Base-by-base conservation (phyloP, 2,329 filamentous ascomycete species). In the Fusarium liriodendri region DNA sequence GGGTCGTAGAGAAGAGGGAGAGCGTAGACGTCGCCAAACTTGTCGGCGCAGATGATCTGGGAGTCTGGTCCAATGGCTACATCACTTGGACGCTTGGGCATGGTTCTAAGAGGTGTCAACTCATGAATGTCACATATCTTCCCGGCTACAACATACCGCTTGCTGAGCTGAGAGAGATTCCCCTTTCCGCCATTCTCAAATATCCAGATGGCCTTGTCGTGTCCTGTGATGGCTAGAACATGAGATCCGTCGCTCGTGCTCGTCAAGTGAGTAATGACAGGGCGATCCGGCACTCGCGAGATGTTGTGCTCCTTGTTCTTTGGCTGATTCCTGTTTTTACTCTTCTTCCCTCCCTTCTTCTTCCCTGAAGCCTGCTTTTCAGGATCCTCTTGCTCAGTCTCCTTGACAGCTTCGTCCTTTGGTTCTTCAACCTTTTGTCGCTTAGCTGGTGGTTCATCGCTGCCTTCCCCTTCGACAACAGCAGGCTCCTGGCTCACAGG, bases 11-110 rank as follows among this genome's bases (percentile, higher is more conserved):
- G 62, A 60, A 98, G 86, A 16, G 97, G 96, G 9, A 99, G 84
- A 13, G 94, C 90, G 83, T 98, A 98, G 70, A 98, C 96, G 81
- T 99, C 97, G 74, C 97, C 97, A 79, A 98, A 98, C 83, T 99
- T 99, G 86, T 99, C 97, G 62, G 91, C 96, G 71, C 90, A 91
- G 67, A 98, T 84, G 72, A 99, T 94, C 10, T 91, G 93, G 50
- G 88, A 87, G 79, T 95, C 92, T 42, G 89, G 85, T 9, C 93
- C 91, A 62, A 98, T 83, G 61, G 88, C 85, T 67, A 98, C 86
- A 38, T 93, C 91, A 80, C 92, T 96, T 14, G 95, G 95, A 38
- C 95, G 91, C 85, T 98, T 98, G 42, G 95, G 94, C 93, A 98
- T 97, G 67, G 84, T 85, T 82, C 95, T 96, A 69, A 61, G 38